Evolutionary conservation across 2,329 filamentous ascomycete species (phyloP), one percentile per base, ranked within the genome.

Genomic region (Trichoderma breve): DNA sequence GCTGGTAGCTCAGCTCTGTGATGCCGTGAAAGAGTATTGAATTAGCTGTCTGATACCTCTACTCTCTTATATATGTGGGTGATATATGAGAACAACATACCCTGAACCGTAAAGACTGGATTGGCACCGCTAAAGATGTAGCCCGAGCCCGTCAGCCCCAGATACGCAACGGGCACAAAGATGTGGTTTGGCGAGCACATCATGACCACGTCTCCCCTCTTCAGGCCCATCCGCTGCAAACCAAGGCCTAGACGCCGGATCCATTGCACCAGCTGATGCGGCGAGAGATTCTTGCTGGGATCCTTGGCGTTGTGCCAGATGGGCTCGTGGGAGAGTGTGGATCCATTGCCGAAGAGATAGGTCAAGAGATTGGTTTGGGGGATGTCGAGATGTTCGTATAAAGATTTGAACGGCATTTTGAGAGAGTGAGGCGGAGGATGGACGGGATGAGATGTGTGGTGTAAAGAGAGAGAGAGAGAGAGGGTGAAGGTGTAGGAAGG

Each of bases 121-220:
- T 88, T 89, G 5, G 83, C 85, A 24, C 86, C 87, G 66, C 84
- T 88, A 78, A 89, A 89, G 26, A 86, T 82, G 72, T 82, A 84
- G 3, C 86, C 86, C 26, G 83, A 82, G 0, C 86, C 87, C 1
- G 87, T 83, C 51, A 87, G 84, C 3, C 85, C 87, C 6, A 88
- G 79, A 75, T 87, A 89, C 15, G 85, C 84, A 4, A 85, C 84
- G 0, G 87, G 87, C 1, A 89, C 83, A 73, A 86, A 87, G 51
- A 89, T 84, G 73, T 88, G 85, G 75, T 89, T 89, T 2, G 84
- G 83, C 0, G 85, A 85, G 75, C 85, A 86, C 57, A 88, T 82
- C 82, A 89, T 82, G 36, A 87, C 84, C 2, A 87, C 85, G 66
- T 89, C 86, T 14, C 84, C 84, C 64, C 78, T 80, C 70, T 82